Evolutionary conservation across 257 asterid genomes (phyloP).

Genomic region (Apocynum venetum): DNA sequence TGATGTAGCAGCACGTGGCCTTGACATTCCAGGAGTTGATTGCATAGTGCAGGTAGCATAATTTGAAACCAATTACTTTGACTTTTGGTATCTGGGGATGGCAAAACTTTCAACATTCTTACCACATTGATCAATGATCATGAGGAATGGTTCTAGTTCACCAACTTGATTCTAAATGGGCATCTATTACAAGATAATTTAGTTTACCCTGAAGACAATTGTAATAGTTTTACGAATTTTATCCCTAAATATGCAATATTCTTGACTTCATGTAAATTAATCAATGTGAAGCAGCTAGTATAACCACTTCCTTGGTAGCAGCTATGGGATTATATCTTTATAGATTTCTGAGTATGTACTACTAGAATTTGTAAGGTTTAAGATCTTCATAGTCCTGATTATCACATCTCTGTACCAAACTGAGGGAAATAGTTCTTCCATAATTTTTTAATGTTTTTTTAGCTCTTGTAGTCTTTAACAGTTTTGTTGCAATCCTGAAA

Average conservation of each 20-base stretch:
- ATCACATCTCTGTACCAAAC: background rate
- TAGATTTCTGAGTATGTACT: background rate
- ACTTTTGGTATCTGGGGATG: background rate
- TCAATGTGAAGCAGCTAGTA: background rate
- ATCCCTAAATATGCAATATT: background rate
- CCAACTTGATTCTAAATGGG: background rate
- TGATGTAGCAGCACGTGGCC: slow-evolving; percentile 98
- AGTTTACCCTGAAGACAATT: too few species aligned
- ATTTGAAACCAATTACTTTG: slow-evolving; percentile 3
- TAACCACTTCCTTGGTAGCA: background rate
- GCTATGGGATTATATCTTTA: background rate
- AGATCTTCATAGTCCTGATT: background rate
- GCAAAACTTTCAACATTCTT: background rate
- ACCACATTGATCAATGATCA: background rate
- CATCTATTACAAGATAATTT: background rate
- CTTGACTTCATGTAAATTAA: background rate
- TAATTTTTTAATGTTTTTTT: background rate
- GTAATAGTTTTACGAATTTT: background rate
- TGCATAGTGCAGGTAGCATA: slow-evolving; percentile 67
- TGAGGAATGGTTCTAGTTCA: background rate
- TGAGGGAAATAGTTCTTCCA: background rate
- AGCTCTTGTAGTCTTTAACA: background rate
- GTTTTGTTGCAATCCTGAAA: slow-evolving; percentile 10
- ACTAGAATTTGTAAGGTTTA: background rate
- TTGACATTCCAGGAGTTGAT: slow-evolving; percentile 97